phyloP scores from a whole-genome alignment of 306 rosid species.

The Luffa aegyptiaca region DNA sequence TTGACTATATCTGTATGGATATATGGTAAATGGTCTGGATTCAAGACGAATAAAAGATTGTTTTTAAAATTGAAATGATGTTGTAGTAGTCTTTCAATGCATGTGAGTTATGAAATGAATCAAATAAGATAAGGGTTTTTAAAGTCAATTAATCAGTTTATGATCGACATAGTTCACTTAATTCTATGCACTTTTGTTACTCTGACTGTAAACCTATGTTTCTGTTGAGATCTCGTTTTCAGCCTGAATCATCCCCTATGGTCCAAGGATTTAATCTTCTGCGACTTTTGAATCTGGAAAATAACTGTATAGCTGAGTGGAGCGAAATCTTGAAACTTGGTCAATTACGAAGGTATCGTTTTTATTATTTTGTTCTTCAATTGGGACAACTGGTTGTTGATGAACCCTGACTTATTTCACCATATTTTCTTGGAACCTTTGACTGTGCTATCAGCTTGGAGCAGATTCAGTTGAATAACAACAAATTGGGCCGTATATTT shows the following conservation, averaged over 20 bases:
- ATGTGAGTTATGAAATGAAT: background rate
- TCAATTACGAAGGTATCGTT: slow-evolving; percentile 58
- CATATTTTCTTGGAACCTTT: slow-evolving; percentile 18
- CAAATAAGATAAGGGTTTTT: background rate
- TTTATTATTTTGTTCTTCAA: background rate
- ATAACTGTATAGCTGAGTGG: slow-evolving; percentile 76
- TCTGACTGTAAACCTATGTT: slow-evolving; percentile 8
- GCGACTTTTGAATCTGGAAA: slow-evolving; percentile 84
- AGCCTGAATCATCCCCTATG: slow-evolving; percentile 50
- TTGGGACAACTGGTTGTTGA: background rate
- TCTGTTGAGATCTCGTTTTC: slow-evolving; percentile 26
- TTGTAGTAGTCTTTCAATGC: background rate
- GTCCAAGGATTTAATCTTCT: slow-evolving; percentile 76
- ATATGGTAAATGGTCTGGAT: background rate
- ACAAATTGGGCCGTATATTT: slow-evolving; percentile 51
- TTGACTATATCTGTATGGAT: background rate
- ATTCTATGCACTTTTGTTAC: slow-evolving; percentile 6
- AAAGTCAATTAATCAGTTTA: background rate
- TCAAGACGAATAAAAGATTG: background rate
- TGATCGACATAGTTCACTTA: background rate
- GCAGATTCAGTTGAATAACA: slow-evolving; percentile 86
- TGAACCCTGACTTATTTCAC: background rate
- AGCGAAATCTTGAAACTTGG: slow-evolving; percentile 70
- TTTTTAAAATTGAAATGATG: background rate
- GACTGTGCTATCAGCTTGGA: slow-evolving; percentile 62